Percentiles rank a stretch among this genome's conserved stretches.
phyloP scores from a whole-genome alignment of 345 rosid genomes.

The Gossypium rotundifolium region DNA sequence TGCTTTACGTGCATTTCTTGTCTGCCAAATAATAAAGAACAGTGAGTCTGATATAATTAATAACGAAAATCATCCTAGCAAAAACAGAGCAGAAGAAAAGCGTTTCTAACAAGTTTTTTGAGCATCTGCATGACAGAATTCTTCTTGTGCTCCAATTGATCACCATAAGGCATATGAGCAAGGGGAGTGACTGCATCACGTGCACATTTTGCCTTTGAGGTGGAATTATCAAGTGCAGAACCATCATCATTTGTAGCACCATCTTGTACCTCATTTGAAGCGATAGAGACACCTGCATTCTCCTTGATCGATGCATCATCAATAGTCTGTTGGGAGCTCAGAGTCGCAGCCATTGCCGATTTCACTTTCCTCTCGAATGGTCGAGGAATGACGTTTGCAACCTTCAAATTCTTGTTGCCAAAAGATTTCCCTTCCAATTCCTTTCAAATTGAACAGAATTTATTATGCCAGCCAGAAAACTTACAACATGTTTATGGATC shows the following conservation, averaged over 20 bases:
- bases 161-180: conserved; percentile 62
- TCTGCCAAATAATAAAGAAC: conserved; percentile 40
- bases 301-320: conserved; percentile 28
- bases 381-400: conserved; percentile 71
- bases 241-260: conserved; percentile 30
- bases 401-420: conserved; percentile 60
- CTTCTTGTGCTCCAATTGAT: conserved; percentile 69
- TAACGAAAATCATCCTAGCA: neutral
- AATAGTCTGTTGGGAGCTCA: neutral
- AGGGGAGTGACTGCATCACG: conserved; percentile 85
- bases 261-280: conserved; percentile 16
- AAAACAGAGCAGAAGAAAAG: neutral
- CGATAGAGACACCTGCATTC: conserved; percentile 9
- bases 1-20: conserved; percentile 86
- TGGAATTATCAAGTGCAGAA: conserved; percentile 22
- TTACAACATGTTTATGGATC: conserved; percentile 5
- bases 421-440: conserved; percentile 59
- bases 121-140: conserved; percentile 57
- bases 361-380: conserved; percentile 50
- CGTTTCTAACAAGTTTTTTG: conserved; percentile 65
- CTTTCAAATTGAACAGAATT: conserved; percentile 34
- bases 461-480: conserved; percentile 1
- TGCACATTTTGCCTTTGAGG: conserved; percentile 43
- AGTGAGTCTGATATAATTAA: conserved; percentile 18
- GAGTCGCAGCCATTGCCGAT: conserved; percentile 30